A percentile compares a stretch with the other conserved stretches of the same genome.
Conservation (phyloP, 2,329 filamentous ascomycete species). For the Botrytis pseudocinerea region DNA sequence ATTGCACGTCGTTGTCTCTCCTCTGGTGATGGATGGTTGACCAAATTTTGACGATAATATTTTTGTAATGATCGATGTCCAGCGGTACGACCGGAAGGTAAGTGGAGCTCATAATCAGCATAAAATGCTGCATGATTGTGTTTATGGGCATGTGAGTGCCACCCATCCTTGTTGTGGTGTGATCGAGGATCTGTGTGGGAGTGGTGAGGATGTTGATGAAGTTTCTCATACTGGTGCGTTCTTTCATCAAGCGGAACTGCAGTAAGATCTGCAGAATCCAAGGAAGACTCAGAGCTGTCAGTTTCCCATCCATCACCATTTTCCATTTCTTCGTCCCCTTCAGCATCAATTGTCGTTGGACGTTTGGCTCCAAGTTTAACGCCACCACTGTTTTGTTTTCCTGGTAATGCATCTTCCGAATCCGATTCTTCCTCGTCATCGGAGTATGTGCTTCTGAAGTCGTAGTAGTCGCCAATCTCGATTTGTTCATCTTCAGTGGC, state of each 20-base stretch:
- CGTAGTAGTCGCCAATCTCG: conserved; percentile 94
- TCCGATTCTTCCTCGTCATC: conserved; percentile 69
- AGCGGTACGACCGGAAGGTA: conserved; percentile 84
- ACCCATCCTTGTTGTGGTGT: conserved; percentile 74
- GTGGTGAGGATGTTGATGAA: conserved; percentile 74
- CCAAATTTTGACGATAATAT: conserved; percentile 92
- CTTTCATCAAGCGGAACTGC: conserved; percentile 74
- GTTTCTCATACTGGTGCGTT: conserved; percentile 69
- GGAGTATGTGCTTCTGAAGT: conserved; percentile 93
- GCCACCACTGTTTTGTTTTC: conserved; percentile 54
- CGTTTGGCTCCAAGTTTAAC: conserved; percentile 70
- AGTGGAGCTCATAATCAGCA: conserved; percentile 89
- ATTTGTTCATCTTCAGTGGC: conserved; percentile 85
- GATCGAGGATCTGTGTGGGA: conserved; percentile 68
- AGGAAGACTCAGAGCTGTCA: conserved; percentile 83
- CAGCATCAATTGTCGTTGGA: conserved; percentile 50
- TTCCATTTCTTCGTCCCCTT: conserved; percentile 57
- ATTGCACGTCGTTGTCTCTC: conserved; percentile 72
- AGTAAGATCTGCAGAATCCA: conserved; percentile 81
- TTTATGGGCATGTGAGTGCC: conserved; percentile 80
- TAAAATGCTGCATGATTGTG: conserved; percentile 75
- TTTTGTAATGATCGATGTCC: conserved; percentile 84
- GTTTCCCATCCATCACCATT: conserved; percentile 90
- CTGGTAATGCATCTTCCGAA: conserved; percentile 52
- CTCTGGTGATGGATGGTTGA: conserved; percentile 75